These are phyloP conservation scores for Fusarium hostae DNA, from an alignment of 2,329 filamentous ascomycete genomes.

Conservation along the genomic window DNA sequence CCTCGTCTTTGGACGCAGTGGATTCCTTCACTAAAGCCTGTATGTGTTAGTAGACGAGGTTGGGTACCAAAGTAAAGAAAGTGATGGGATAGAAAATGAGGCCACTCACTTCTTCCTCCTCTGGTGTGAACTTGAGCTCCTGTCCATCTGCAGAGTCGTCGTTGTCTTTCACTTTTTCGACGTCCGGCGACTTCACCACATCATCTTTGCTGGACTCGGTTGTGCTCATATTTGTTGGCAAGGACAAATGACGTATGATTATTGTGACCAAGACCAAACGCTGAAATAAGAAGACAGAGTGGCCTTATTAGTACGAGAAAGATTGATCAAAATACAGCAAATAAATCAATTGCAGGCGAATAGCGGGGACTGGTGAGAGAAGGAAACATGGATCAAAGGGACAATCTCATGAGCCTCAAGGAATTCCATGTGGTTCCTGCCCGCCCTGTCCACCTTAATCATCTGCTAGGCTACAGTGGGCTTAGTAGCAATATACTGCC, in stretches of 20 bases:
- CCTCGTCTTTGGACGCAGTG: conserved; percentile 76
- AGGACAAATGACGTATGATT: neutral
- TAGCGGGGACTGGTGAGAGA: neutral
- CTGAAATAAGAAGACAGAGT: no score
- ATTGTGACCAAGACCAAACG: neutral
- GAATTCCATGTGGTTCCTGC: conserved; percentile 5
- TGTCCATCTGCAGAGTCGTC: conserved; percentile 36
- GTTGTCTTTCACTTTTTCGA: neutral
- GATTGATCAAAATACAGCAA: neutral
- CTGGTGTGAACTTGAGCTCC: conserved; percentile 59
- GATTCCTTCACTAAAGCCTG: conserved; percentile 77
- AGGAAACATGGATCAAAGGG: neutral
- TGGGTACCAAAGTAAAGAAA: neutral
- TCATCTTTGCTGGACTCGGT: conserved; percentile 1
- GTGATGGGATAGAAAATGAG: neutral
- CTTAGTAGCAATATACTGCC: neutral
- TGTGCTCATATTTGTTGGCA: conserved; percentile 8
- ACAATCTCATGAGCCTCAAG: conserved; percentile 10
- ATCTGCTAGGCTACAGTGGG: conserved; percentile 3
- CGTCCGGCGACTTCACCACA: neutral
- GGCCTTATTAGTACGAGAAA: neutral
- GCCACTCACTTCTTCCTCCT: conserved; percentile 65
- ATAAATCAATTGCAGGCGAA: neutral
- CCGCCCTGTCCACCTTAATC: neutral
- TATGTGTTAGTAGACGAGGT: neutral